Percentiles rank a stretch among this genome's conserved stretches.
These are phyloP conservation scores for Hypoxylon subgilvum DNA, from an alignment of 495 filamentous ascomycete genomes.

Conservation along the genomic window DNA sequence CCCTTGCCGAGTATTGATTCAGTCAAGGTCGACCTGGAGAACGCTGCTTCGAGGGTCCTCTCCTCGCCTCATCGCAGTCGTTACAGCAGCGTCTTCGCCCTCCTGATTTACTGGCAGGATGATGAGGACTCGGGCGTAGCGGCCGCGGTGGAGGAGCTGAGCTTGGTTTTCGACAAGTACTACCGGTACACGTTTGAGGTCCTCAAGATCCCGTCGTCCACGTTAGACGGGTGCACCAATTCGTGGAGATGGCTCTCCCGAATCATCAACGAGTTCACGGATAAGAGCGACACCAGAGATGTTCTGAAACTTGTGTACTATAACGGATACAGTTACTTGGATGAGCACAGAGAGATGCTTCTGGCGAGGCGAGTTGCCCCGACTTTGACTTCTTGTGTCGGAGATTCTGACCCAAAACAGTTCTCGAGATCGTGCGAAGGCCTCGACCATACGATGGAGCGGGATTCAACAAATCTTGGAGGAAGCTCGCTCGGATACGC, in stretches of 20 bases:
- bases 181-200: slow-evolving; percentile 52
- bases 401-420: slow-evolving; percentile 35
- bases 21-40: slow-evolving; percentile 50
- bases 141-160: slow-evolving; percentile 47
- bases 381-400: slow-evolving; percentile 3
- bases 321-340: slow-evolving; percentile 53
- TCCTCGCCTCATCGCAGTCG: slow-evolving; percentile 49
- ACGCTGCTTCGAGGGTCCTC: slow-evolving; percentile 48
- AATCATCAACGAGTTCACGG: slow-evolving; percentile 51
- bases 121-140: slow-evolving; percentile 47
- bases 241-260: slow-evolving; percentile 52
- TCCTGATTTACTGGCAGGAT: slow-evolving; percentile 56
- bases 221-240: slow-evolving; percentile 47
- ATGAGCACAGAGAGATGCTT: slow-evolving; percentile 54
- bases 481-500: slow-evolving; percentile 50
- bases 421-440: slow-evolving; percentile 49
- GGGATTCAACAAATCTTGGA: slow-evolving; percentile 56
- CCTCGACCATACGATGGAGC: slow-evolving; percentile 53
- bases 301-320: slow-evolving; percentile 57
- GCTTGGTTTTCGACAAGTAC: slow-evolving; percentile 47
- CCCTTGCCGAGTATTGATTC: slow-evolving; percentile 48
- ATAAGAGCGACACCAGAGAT: slow-evolving; percentile 52
- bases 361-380: slow-evolving; percentile 49
- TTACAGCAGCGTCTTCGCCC: slow-evolving; percentile 50
- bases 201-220: slow-evolving; percentile 49